Percentiles rank a stretch among this genome's conserved stretches.
These are phyloP conservation scores for Triticum aestivum DNA, from an alignment of 176 grass and related monocot species.

Conservation along the genomic window IWGSC_CS_RefSeq_v2.1 NC_057802.1:49083802-49084301, in stretches of 20 bases:
- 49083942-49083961: background rate
- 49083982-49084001: background rate
- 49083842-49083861: too few species aligned
- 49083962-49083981: constrained; percentile 8
- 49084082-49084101: background rate
- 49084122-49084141: constrained; percentile 13
- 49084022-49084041: constrained; percentile 3
- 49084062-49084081: background rate
- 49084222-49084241: constrained; percentile 52
- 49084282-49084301: constrained; percentile 45
- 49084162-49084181: background rate
- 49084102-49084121: background rate
- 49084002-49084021: background rate
- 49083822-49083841: too few species aligned
- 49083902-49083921: too few species aligned
- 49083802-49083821: too few species aligned
- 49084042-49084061: background rate
- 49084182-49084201: background rate
- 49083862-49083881: too few species aligned
- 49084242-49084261: constrained; percentile 61
- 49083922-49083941: background rate
- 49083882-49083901: too few species aligned
- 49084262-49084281: constrained; percentile 49
- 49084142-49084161: background rate
- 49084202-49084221: background rate